Evolutionary conservation across 176 grass and related monocot genomes (phyloP).

Genomic region (Phragmites australis): DNA sequence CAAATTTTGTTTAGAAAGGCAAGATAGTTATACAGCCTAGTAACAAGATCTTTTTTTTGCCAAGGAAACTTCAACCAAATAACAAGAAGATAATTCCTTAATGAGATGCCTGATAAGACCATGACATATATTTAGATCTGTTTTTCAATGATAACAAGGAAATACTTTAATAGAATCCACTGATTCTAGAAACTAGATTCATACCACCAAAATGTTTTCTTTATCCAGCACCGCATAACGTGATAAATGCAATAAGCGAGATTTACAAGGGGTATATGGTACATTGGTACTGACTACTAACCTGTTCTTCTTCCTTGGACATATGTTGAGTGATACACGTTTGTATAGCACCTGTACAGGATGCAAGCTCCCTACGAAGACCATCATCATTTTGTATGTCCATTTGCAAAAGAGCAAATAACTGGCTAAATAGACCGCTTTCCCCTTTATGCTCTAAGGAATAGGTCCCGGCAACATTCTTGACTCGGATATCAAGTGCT

Average conservation of each 20-base stretch:
- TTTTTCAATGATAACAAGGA: slow-evolving; percentile 1
- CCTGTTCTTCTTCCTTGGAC: slow-evolving; percentile 99
- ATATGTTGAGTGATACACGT: slow-evolving; percentile 93
- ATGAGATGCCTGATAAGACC: slow-evolving; percentile 29
- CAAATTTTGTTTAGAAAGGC: slow-evolving; percentile 18
- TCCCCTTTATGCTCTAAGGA: slow-evolving; percentile 96
- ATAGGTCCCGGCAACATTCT: slow-evolving; percentile 92
- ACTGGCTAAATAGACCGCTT: slow-evolving; percentile 66
- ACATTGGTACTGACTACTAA: slow-evolving; percentile 40
- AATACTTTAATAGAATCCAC: slow-evolving; percentile 1
- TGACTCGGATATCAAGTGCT: slow-evolving; percentile 91
- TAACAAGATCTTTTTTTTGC: not conserved
- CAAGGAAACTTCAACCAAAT: not conserved
- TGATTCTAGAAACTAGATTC: slow-evolving; percentile 29
- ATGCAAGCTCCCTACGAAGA: slow-evolving; percentile 86
- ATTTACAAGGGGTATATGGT: slow-evolving; percentile 24
- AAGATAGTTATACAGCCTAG: slow-evolving; percentile 13
- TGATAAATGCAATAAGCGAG: slow-evolving; percentile 7
- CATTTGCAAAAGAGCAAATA: slow-evolving; percentile 60
- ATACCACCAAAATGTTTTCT: not conserved
- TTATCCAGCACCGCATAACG: not conserved
- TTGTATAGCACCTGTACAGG: slow-evolving; percentile 85
- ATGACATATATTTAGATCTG: slow-evolving; percentile 1
- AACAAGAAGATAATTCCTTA: slow-evolving; percentile 19
- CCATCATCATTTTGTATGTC: slow-evolving; percentile 70